Base-by-base conservation (phyloP, 2,329 filamentous ascomycete genomes). In the Atkinsonella hypoxylon region DNA sequence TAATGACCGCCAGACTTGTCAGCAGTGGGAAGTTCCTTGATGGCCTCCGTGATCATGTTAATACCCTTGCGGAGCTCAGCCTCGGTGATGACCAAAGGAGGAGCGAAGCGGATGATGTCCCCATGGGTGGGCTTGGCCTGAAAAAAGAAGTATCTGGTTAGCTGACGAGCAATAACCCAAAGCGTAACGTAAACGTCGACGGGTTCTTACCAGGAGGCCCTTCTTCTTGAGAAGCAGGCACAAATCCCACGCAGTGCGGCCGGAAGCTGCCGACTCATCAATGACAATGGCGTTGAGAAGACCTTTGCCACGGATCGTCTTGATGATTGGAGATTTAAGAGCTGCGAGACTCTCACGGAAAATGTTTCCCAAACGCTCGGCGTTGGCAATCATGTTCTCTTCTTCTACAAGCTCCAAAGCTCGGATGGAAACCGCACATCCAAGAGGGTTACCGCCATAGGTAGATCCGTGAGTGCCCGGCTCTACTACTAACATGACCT, bases 41-140 rank as follows among this genome's bases (percentile, higher is more conserved):
- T 76, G 13, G 91, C 83, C 64, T 90, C 83, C 55, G 82, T 77
- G 64, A 98, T 95, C 62, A 93, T 91, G 48, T 67, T 67, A 50
- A 97, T 67, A 1, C 91, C 85, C 63, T 82, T 79, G 58, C 82
- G 77, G 57, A 98, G 84, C 70, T 98, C 82, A 53, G 84, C 79
- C 63, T 97, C 89, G 26, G 84, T 89, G 62, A 98, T 97, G 57
- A 98, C 89, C 50, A 98, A 75, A 18, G 93, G 93, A 45, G 93
- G 93, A n/a, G 93, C 93, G 55, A 98, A 85, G 52, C 93, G 87
- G 66, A 98, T 98, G 67, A 98, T 97, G 70, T 97, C 96, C 64
- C 95, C 85, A 69, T 98, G 93, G 7, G 93, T 98, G 31, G 93
- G 93, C 79, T 98, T 98, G 61, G 93, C 93, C 89, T 95, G 66